Conservation (phyloP, 2,329 filamentous ascomycete species). For the Tolypocladium sp. region DNA sequence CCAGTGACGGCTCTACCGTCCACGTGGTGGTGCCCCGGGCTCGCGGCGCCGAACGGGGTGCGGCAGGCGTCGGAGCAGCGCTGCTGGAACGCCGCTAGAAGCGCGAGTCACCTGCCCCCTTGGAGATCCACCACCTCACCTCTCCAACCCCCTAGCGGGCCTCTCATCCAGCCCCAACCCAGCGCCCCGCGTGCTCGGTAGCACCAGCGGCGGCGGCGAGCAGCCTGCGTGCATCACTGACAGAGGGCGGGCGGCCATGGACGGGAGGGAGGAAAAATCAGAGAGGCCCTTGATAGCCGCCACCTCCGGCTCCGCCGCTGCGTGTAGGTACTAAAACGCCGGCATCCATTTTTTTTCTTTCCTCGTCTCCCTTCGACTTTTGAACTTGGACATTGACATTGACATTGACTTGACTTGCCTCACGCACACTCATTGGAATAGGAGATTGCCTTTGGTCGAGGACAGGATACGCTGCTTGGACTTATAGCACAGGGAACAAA, state of each 20-base stretch:
- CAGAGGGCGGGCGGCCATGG: neutral
- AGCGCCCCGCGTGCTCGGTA: neutral
- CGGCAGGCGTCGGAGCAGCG: neutral
- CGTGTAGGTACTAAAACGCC: neutral
- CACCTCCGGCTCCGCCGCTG: neutral
- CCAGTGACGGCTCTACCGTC: no score
- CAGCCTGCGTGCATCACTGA: neutral
- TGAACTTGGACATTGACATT: neutral
- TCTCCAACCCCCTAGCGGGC: no score
- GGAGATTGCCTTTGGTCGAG: neutral
- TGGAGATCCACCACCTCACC: neutral
- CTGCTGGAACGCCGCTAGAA: neutral
- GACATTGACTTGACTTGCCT: neutral
- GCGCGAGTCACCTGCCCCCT: neutral
- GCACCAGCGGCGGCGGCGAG: neutral
- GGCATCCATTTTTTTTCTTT: neutral
- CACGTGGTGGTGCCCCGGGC: neutral
- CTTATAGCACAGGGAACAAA: neutral
- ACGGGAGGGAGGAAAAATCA: neutral
- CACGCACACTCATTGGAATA: neutral
- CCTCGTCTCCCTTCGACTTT: no score
- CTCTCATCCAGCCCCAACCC: neutral
- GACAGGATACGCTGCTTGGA: neutral
- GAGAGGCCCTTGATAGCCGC: constrained; percentile 1
- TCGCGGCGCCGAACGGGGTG: neutral